Percentiles rank a stretch among this genome's conserved stretches.
These are phyloP conservation scores for Chiua sp. DNA, from an alignment of 1,284 basidiomycete genomes.

Conservation along the genomic window DNA sequence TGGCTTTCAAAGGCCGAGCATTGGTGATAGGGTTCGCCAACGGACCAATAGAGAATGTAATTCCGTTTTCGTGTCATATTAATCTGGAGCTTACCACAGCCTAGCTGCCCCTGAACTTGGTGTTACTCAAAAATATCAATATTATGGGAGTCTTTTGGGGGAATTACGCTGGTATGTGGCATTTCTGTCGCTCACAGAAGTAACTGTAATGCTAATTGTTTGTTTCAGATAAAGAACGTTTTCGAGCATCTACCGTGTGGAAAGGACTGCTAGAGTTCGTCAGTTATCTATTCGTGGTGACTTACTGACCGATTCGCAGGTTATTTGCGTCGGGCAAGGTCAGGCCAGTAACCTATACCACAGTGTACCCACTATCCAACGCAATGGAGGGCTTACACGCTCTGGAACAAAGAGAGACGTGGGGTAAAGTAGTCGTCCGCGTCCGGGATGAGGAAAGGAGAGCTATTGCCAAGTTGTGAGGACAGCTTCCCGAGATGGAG, in stretches of 20 bases:
- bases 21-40: conserved; percentile 93
- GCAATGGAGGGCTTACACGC: conserved; percentile 71
- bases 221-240: conserved; percentile 67
- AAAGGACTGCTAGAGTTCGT: conserved; percentile 70
- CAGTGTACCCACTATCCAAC: conserved; percentile 67
- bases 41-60: conserved; percentile 88
- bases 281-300: conserved; percentile 1
- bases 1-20: conserved; percentile 93
- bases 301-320: conserved; percentile 40
- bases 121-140: conserved; percentile 87
- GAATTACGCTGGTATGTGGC: conserved; percentile 66
- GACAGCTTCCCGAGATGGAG: too few species aligned
- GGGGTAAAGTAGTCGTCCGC: conserved; percentile 88
- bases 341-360: conserved; percentile 76
- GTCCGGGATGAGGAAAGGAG: conserved; percentile 54
- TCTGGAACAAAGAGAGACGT: conserved; percentile 85
- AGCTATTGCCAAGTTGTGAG: conserved; percentile 39
- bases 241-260: conserved; percentile 75
- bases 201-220: background rate
- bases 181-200: background rate
- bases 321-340: conserved; percentile 71
- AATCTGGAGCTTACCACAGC: conserved; percentile 1
- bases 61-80: background rate
- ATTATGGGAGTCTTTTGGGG: conserved; percentile 89
- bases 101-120: conserved; percentile 86